phyloP scores from a whole-genome alignment of 1,139 yeast species.

The Candida sojae region DNA sequence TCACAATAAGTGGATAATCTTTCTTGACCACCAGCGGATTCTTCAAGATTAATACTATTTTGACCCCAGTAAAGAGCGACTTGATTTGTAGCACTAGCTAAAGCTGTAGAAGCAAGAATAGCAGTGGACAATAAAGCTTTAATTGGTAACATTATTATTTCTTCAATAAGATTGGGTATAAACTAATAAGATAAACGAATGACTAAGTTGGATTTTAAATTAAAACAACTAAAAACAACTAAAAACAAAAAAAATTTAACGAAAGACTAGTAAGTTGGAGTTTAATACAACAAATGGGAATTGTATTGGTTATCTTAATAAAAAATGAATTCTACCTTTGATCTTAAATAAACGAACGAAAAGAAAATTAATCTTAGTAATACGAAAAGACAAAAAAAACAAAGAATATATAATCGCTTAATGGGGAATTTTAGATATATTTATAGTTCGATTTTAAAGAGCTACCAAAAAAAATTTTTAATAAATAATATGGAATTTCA shows the following conservation, averaged over 20 bases:
- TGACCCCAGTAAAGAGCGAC: slow-evolving; percentile 91
- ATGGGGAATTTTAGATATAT: too few relatives aligned
- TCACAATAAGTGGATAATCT: slow-evolving; percentile 68
- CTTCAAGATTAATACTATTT: slow-evolving; percentile 51
- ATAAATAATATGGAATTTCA: too few relatives aligned
- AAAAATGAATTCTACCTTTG: not conserved
- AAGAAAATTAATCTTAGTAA: too few relatives aligned
- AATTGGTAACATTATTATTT: slow-evolving; percentile 13
- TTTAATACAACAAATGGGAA: not conserved
- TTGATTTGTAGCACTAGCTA: slow-evolving; percentile 49
- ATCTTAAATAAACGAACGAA: not conserved
- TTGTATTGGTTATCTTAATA: not conserved
- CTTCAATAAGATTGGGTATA: not conserved
- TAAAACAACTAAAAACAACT: not conserved
- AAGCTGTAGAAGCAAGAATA: slow-evolving; percentile 22
- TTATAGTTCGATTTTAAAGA: too few relatives aligned
- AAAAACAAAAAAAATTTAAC: too few relatives aligned
- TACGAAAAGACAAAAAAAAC: too few relatives aligned
- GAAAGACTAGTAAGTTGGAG: slow-evolving; percentile 1
- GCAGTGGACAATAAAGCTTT: slow-evolving; percentile 12
- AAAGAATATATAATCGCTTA: too few relatives aligned
- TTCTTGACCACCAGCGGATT: slow-evolving; percentile 45
- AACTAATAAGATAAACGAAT: not conserved
- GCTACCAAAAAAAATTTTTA: too few relatives aligned
- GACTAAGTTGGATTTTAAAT: not conserved